Base-by-base conservation (phyloP, 495 filamentous ascomycete genomes). In the Aspergillus hancockii region DNA sequence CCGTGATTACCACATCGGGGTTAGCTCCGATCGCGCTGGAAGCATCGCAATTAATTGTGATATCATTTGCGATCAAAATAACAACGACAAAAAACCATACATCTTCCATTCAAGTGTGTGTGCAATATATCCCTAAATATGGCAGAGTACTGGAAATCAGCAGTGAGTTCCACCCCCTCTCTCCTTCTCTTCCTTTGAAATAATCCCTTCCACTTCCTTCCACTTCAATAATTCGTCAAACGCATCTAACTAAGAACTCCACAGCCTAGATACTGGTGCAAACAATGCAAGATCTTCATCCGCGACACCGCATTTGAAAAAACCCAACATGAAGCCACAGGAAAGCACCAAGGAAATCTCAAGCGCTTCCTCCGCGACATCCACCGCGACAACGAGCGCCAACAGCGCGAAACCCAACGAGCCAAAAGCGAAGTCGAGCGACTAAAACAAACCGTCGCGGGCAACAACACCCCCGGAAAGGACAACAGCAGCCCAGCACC, bases 111-210 rank as follows among this genome's bases (percentile, higher is more conserved):
- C n/a, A 28, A 28, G 25, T 28, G 28, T 14, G 8, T 3, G 9
- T 21, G 34, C 1, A 25, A 18, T 10, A 40, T 55, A 41, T 52
- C 46, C 31, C 12, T 34, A 28, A 55, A 31, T 46, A 98, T 98
- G 94, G 87, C 94, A 0, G 95, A 97, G 84, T 93, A 97, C 74
- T 98, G 94, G 94, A 98, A 98, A 75, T 98, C 94, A 22, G 94
- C 92, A n/a, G 85, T 85, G 69, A 69, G 82, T 72, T 9, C 23
- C n/a, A n/a, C n/a, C n/a, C n/a, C n/a, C n/a, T n/a, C n/a, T 8
- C 50, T 34, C 3, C 23, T 21, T 21, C 4, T 40, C 3, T n/a
- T n/a, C n/a, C n/a, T 19, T 52, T 66, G 46, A 9, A n/a, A n/a
- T 14, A n/a, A 12, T n/a, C 38, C 5, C n/a, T 41, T 18, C 1